A percentile compares a stretch with the other conserved stretches of the same genome.
These are phyloP conservation scores for Xylaria intraflava DNA, from an alignment of 495 filamentous ascomycete genomes.

Conservation along the genomic window DNA sequence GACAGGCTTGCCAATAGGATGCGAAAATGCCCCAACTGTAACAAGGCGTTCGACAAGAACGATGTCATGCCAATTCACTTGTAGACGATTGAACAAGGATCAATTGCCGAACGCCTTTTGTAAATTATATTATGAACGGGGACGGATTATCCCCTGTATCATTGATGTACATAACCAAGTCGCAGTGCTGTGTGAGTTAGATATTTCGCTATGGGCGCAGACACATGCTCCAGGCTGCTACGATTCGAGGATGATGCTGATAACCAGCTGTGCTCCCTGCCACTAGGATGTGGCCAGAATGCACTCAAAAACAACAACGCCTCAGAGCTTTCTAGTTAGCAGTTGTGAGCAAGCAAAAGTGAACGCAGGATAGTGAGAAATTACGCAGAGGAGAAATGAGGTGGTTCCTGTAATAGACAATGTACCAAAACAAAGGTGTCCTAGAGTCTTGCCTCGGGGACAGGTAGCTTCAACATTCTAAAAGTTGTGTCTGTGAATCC, in stretches of 20 bases:
- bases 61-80: slow-evolving; percentile 69
- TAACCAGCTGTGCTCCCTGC: background rate
- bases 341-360: background rate
- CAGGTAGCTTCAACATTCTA: background rate
- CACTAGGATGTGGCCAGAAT: background rate
- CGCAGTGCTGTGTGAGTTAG: background rate
- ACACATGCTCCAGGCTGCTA: background rate
- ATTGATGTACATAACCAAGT: slow-evolving; percentile 20
- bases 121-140: slow-evolving; percentile 21
- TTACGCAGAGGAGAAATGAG: background rate
- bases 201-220: background rate
- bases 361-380: slow-evolving; percentile 9
- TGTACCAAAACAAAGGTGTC: background rate
- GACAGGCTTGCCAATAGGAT: slow-evolving; percentile 79
- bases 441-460: background rate
- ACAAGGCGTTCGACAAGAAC: slow-evolving; percentile 77
- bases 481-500: background rate
- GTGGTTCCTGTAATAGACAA: background rate
- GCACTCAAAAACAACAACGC: background rate
- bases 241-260: background rate
- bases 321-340: background rate
- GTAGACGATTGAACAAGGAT: slow-evolving; percentile 19
- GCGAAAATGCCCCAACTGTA: slow-evolving; percentile 91
- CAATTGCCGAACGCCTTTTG: slow-evolving; percentile 4
- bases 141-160: slow-evolving; percentile 17